phyloP scores from a whole-genome alignment of 352 stramenopile species.

The Phytophthora crassamura region DNA sequence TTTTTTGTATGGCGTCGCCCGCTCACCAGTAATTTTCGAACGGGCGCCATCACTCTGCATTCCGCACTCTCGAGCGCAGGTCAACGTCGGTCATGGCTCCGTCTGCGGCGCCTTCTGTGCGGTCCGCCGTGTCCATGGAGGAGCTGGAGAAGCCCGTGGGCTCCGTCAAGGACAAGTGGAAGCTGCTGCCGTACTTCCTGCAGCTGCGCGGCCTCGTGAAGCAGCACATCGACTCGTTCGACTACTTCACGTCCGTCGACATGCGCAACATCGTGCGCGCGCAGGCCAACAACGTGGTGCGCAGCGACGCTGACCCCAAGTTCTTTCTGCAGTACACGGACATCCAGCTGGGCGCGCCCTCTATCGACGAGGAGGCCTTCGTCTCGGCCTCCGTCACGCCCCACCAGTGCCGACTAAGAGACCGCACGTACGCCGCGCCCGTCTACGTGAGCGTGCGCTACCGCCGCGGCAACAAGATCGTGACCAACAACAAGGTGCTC shows the following conservation, averaged over 20 bases:
- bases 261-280: constrained; percentile 99
- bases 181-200: constrained; percentile 98
- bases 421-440: constrained; percentile 98
- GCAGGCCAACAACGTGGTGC: constrained; percentile 92
- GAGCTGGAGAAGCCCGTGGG: constrained; percentile 79
- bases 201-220: constrained; percentile 92
- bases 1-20: neutral
- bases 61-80: constrained; percentile 21
- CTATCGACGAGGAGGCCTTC: constrained; percentile 97
- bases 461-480: constrained; percentile 96
- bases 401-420: constrained; percentile 98
- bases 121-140: constrained; percentile 46
- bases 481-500: constrained; percentile 97
- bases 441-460: constrained; percentile 99
- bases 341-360: constrained; percentile 97
- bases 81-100: constrained; percentile 41
- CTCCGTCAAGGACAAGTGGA: constrained; percentile 97
- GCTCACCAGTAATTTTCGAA: constrained; percentile 31
- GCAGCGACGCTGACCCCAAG: constrained; percentile 96
- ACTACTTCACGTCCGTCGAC: constrained; percentile 99
- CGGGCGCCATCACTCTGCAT: constrained; percentile 31
- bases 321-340: constrained; percentile 99
- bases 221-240: constrained; percentile 99
- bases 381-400: constrained; percentile 94
- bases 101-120: constrained; percentile 23